phyloP scores from a whole-genome alignment of 2,329 filamentous ascomycete species.

The Pseudocercospora eumusae region DNA sequence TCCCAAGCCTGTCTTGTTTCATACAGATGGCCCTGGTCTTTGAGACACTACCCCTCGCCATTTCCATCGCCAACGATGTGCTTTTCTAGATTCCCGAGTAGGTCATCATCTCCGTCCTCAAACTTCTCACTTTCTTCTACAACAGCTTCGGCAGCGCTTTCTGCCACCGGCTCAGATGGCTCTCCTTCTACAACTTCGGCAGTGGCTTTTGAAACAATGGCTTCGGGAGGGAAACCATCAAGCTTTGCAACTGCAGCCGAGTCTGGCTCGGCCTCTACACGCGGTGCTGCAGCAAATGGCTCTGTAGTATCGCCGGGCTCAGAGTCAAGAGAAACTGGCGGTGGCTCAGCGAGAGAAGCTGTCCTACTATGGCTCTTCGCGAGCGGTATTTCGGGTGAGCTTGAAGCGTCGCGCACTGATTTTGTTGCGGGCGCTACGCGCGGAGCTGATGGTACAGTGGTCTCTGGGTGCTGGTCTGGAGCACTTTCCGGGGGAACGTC shows the following conservation, averaged over 20 bases:
- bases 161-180: slow-evolving; percentile 11
- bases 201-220: slow-evolving; percentile 11
- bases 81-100: slow-evolving; percentile 37
- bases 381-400: slow-evolving; percentile 48
- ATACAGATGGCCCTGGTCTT: neutral
- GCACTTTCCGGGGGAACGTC: neutral
- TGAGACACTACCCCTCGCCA: neutral
- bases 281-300: neutral
- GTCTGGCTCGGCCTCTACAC: slow-evolving; percentile 7
- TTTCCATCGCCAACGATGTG: slow-evolving; percentile 21
- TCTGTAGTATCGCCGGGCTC: neutral
- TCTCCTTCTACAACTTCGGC: slow-evolving; percentile 10
- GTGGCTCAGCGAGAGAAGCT: slow-evolving; percentile 35
- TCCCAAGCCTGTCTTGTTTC: neutral
- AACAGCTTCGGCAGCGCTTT: slow-evolving; percentile 11
- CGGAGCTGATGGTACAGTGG: slow-evolving; percentile 11
- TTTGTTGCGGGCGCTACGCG: slow-evolving; percentile 12
- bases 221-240: neutral
- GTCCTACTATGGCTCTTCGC: slow-evolving; percentile 44
- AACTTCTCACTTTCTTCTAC: slow-evolving; percentile 21
- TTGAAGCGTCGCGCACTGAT: slow-evolving; percentile 39
- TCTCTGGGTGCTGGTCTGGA: slow-evolving; percentile 11
- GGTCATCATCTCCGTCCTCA: slow-evolving; percentile 34
- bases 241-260: neutral
- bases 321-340: slow-evolving; percentile 17